These are phyloP conservation scores for Blastocystis sp. DNA, from an alignment of 352 stramenopile species.

Conservation along the genomic window DNA sequence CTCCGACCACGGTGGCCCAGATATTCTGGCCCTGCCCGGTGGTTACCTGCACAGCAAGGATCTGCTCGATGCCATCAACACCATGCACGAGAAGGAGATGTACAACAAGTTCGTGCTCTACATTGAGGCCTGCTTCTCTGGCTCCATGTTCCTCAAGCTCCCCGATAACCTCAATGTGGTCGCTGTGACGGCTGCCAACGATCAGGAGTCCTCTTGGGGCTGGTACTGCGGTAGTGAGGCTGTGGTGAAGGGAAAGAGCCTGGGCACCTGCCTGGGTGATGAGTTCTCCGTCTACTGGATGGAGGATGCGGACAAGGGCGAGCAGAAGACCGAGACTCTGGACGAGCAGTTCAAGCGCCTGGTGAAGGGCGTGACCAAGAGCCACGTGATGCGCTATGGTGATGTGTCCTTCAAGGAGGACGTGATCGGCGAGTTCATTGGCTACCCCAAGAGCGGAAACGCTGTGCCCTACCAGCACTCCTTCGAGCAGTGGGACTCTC, in stretches of 20 bases:
- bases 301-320: conserved; percentile 81
- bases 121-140: conserved; percentile 85
- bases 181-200: conserved; percentile 83
- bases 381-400: conserved; percentile 34
- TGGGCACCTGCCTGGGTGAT: conserved; percentile 82
- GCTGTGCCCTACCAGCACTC: conserved; percentile 20
- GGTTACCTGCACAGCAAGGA: conserved; percentile 79
- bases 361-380: conserved; percentile 77
- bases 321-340: conserved; percentile 77
- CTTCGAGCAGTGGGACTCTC: conserved; percentile 18
- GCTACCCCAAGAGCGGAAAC: background rate
- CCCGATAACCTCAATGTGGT: conserved; percentile 81
- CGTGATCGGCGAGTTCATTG: background rate
- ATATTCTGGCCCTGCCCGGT: conserved; percentile 80
- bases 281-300: conserved; percentile 85
- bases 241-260: conserved; percentile 70
- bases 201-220: conserved; percentile 81
- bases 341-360: conserved; percentile 75
- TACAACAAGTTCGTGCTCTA: conserved; percentile 86
- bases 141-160: conserved; percentile 71
- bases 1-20: conserved; percentile 71
- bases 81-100: conserved; percentile 80
- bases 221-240: conserved; percentile 77
- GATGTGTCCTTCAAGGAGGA: conserved; percentile 26
- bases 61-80: conserved; percentile 77